A percentile compares a stretch with the other conserved stretches of the same genome.
phyloP scores from a whole-genome alignment of 108 stramenopile species.

The Poteriospumella lacustris region DNA sequence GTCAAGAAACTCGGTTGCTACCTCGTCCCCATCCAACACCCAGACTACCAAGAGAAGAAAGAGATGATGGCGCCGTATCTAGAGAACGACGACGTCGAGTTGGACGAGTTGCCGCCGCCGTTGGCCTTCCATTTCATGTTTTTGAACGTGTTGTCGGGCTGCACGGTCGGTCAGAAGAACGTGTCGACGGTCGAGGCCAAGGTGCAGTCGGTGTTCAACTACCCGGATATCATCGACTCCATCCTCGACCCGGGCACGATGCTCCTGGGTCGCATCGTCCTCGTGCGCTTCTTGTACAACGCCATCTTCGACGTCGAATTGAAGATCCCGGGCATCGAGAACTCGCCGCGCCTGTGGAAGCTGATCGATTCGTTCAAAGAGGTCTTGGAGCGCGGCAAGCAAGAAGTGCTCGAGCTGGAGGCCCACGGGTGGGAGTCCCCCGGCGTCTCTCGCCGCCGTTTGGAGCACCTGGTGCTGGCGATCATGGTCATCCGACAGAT shows the following conservation, averaged over 20 bases:
- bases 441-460: background rate
- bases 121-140: conserved; percentile 34
- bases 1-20: background rate
- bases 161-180: conserved; percentile 34
- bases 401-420: background rate
- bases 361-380: background rate
- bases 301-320: conserved; percentile 40
- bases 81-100: background rate
- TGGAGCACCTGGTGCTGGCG: background rate
- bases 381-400: background rate
- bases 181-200: conserved; percentile 44
- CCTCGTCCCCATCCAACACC: background rate
- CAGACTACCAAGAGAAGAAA: conserved; percentile 17
- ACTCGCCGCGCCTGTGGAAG: background rate
- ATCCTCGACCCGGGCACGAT: conserved; percentile 25
- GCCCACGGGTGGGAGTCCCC: background rate
- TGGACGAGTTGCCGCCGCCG: conserved; percentile 15
- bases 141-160: conserved; percentile 31
- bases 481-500: background rate
- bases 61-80: conserved; percentile 19
- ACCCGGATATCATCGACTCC: conserved; percentile 23
- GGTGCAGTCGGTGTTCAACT: conserved; percentile 32
- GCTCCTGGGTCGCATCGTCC: background rate
- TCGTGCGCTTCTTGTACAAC: conserved; percentile 27
- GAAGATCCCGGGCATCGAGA: conserved; percentile 14